Evolutionary conservation across 176 grass and related monocot genomes (phyloP), one percentile per base, ranked within the genome.

Genomic region (Oryza longistaminata): DNA sequence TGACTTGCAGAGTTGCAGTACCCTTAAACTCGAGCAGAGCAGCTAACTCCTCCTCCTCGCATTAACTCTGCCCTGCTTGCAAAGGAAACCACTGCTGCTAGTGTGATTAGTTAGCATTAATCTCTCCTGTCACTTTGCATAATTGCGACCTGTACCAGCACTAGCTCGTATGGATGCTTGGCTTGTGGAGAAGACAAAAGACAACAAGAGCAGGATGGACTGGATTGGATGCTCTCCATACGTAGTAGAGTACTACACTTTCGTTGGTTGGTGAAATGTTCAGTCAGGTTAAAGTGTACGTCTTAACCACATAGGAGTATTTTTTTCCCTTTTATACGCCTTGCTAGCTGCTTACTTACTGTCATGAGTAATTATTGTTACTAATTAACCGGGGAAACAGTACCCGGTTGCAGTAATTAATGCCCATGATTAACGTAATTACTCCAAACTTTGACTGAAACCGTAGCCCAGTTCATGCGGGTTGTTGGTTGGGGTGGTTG

Each of bases 191-290:
- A n/a, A 85, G 83, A 71, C 26, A 35, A 76, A 76, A 62, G 21
- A n/a, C 58, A 62, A 9, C 58, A 22, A 11, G 58, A 62, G 21
- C n/a, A 24, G 17, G 19, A 58, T 19, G 55, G 9, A 11, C 2
- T 43, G 42, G 42, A 43, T 43, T 43, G 42, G 55, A 61, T 62
- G n/a, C n/a, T n/a, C 6, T 62, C 58, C 58, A 62, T 62, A 62
- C 58, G 58, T 24, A 60, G 19, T 6, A 60, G 21, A 62, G 58
- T 62, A 62, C 2, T n/a, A 11, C 53, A n/a, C 19, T 62, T 62
- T 24, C n/a, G 83, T 72, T 17, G 83, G 76, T 79, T 17, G 83
- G 76, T 79, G 83, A 26, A 77, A 72, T 4, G 83, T 85, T 71
- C 49, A 64, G 75, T 85, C 83, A 71, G 74, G 66, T 72, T 64